Base-by-base conservation (phyloP, 768 basidiomycete genomes). In the Clathrus columnatus region DNA sequence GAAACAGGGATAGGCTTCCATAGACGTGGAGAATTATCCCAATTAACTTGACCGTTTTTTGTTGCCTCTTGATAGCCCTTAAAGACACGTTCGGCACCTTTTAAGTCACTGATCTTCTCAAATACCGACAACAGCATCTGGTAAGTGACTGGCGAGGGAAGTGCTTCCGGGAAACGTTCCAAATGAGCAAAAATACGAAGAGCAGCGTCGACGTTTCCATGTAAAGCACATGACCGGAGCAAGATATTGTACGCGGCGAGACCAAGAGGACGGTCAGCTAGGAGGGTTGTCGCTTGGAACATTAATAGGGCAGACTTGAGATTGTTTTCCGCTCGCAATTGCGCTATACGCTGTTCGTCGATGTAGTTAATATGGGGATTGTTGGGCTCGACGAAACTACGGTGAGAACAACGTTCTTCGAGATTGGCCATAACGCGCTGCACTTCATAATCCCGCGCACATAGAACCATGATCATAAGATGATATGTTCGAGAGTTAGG, bases 231-330 rank as follows among this genome's bases (percentile, higher is more conserved):
- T 0, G 80, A 80, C 1, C 79, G 75, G 14, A 94, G 71, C 43
- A 95, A 74, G 6, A 63, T 68, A 28, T 69, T 66, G 66, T 82
- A 91, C 2, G 79, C 57, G 3, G 56, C 49, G n/a, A 61, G 63
- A 16, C 49, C 46, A 2, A 68, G 30, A 0, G 71, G 69, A 45
- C 82, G 64, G 4, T 64, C 59, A 16, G 27, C 21, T 7, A 66
- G 58, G 21, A 73, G 66, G 7, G 74, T 65, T 17, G 82, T 75
- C 0, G 81, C 75, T 23, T 85, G 75, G 67, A 93, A 93, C 16
- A 94, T 70, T 16, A 80, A 75, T 70, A 91, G 72, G 0, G 90
- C 90, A 0, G 81, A 77, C 0, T 71, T 64, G 57, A 91, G 83
- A 59, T 87, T 90, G 62, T 81, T 78, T 65, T 94, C 91, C 26